Conservation (phyloP, 1,139 yeast genomes). For the Taiozyma sp. region DNA sequence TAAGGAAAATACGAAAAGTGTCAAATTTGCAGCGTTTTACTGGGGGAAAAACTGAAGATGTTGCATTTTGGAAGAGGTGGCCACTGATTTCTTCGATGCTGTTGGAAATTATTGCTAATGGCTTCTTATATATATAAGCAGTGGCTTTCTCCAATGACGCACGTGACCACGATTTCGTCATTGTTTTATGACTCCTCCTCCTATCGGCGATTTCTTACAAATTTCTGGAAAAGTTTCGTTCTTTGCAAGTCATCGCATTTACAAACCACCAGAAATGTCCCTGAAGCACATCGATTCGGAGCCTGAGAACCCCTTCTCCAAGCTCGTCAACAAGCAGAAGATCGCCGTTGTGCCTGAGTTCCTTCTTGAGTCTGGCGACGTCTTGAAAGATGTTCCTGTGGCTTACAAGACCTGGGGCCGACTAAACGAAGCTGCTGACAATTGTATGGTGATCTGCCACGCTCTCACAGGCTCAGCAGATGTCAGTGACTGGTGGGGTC, state of each 20-base stretch:
- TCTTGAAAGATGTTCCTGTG: conserved; percentile 69
- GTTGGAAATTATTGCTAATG: too few relatives aligned
- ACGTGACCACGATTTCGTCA: background rate
- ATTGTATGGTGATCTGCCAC: conserved; percentile 85
- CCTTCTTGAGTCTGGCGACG: conserved; percentile 77
- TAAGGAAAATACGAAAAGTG: background rate
- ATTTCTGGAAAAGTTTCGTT: background rate
- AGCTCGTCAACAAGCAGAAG: conserved; percentile 72
- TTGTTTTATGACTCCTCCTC: background rate
- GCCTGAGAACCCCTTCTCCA: conserved; percentile 57
- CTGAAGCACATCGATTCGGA: conserved; percentile 11
- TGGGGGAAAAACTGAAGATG: too few relatives aligned
- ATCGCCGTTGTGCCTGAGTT: conserved; percentile 77
- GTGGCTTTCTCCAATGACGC: background rate
- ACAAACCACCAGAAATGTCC: conserved; percentile 3
- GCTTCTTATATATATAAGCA: background rate
- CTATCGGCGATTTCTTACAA: background rate
- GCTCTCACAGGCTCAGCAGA: conserved; percentile 95
- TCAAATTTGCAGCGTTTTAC: background rate
- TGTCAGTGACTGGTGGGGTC: conserved; percentile 99
- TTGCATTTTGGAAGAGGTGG: too few relatives aligned
- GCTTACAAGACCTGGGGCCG: conserved; percentile 97
- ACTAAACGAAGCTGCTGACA: conserved; percentile 58
- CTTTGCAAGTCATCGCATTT: background rate
- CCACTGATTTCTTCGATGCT: too few relatives aligned